Base-by-base conservation (phyloP, 768 basidiomycete genomes). In the Mycena leptocephala region DNA sequence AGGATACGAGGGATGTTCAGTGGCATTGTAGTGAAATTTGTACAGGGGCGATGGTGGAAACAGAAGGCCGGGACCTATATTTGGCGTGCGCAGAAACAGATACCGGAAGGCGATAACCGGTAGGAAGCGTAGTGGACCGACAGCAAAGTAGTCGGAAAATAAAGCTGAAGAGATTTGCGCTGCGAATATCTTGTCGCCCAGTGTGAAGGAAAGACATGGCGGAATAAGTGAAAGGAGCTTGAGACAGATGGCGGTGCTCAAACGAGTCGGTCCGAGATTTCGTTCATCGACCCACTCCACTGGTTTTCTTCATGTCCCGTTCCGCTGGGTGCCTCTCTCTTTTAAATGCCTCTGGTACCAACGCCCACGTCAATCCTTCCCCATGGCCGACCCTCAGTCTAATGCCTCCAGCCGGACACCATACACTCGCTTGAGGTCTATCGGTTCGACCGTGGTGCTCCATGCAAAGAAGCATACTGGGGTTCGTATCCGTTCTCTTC, bases 381-480 rank as follows among this genome's bases (percentile, higher is more conserved):
- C 63, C 70, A 80, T 80, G 78, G 59, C 69, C 33, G 67, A 68
- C 64, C 68, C 79, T 32, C 74, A 59, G 30, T 41, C 56, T 48
- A 35, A 46, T 10, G 28, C 56, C 70, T 61, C 69, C 46, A 55
- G 32, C 33, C 43, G 30, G 41, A 70, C 70, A 11, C 72, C 62
- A 18, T 22, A 22, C 65, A 14, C 62, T 26, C 83, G 84, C n/a
- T 64, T 86, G n/a, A 84, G 82, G 76, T 74, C 83, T 4, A 80
- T 82, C n/a, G 84, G 81, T 24, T 76, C 75, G 75, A 81, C 80
- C 14, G 76, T 89, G 28, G 80, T 86, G 56, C 87, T 88, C 78
- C 94, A 95, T 82, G 85, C 88, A 32, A 88, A 86, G 70, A 92
- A 88, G 79, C 95, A 95, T 82, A 90, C 91, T 3, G 96, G 96